phyloP scores from a whole-genome alignment of 148 eudicot genomes.

The Spergularia bocconei region DNA sequence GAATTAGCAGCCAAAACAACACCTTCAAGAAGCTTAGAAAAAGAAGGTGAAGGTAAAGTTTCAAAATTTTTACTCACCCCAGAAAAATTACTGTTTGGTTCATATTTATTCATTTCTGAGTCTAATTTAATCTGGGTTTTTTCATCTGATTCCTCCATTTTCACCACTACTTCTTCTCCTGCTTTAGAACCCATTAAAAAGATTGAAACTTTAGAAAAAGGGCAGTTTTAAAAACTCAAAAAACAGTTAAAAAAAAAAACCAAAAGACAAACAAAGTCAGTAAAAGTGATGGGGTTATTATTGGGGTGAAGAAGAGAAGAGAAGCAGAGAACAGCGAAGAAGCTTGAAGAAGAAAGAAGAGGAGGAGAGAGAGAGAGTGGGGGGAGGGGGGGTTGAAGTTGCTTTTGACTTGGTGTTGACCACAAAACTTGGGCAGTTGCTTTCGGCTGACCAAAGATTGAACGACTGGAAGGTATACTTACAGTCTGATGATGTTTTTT shows the following conservation, averaged over 20 bases:
- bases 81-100: not conserved
- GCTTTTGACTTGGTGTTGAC: conserved; percentile 36
- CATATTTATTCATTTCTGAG: conserved; percentile 19
- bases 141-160: conserved; percentile 13
- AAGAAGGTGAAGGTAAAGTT: conserved; percentile 15
- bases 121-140: conserved; percentile 22
- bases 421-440: conserved; percentile 28
- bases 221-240: not conserved
- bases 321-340: not conserved
- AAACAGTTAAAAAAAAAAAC: not conserved
- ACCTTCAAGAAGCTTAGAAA: conserved; percentile 39
- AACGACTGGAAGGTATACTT: not conserved
- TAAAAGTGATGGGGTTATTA: not conserved
- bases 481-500: not conserved
- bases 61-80: conserved; percentile 2
- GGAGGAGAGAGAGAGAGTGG: conserved; percentile 15
- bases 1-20: conserved; percentile 40
- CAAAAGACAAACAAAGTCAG: not conserved
- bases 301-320: not conserved
- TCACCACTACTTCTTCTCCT: not conserved
- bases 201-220: not conserved
- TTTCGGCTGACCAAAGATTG: conserved; percentile 27
- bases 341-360: not conserved
- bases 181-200: conserved; percentile 23
- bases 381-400: not conserved